Evolutionary conservation across 805 yeast species (phyloP), one percentile per base, ranked within the genome.

Genomic region (Teunomyces stri): DNA sequence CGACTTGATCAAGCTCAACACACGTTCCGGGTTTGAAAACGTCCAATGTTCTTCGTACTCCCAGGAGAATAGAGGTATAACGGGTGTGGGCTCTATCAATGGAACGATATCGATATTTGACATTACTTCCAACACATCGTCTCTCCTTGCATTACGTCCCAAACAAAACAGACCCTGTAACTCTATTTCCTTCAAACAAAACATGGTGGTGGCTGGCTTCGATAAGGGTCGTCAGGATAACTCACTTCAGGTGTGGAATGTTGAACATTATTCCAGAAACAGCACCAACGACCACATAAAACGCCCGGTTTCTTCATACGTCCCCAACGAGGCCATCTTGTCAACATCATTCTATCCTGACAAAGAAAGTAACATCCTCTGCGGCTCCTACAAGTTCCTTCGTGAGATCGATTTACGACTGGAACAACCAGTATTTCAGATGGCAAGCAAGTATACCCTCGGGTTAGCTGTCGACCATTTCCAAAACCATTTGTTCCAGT

Each of bases 221-320:
- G 97, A 89, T 52, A 80, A 88, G 53, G 84, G 85, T 16, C 74
- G 90, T 45, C 87, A 81, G 52, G 95, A 87, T 56, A 79, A 81
- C 49, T 83, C 92, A 18, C 67, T 91, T 38, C 86, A 86, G 53
- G 73, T 91, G 4, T 91, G 94, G 91, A 89, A 89, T 60, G 72
- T 87, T 3, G 80, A 79, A 46, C 82, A 82, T 54, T 85, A 81
- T 51, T 69, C 80, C 1, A 64, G 72, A 41, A 64, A 63, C 38
- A 69, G 75, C 44, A 71, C 71, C 18, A 76, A 75, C 48, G 79
- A 79, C 29, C 80, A 79, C 44, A 67, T 78, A 1, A 71, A 74
- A n/a, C 51, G 76, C 45, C 84, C 88, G 3, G 64, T 80, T 6
- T 70, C 74, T 42, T 74, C 85, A 0, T 84, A 76, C 55, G 72